Evolutionary conservation across 1,139 yeast genomes (phyloP).

Genomic region (Diutina rugosa): DNA sequence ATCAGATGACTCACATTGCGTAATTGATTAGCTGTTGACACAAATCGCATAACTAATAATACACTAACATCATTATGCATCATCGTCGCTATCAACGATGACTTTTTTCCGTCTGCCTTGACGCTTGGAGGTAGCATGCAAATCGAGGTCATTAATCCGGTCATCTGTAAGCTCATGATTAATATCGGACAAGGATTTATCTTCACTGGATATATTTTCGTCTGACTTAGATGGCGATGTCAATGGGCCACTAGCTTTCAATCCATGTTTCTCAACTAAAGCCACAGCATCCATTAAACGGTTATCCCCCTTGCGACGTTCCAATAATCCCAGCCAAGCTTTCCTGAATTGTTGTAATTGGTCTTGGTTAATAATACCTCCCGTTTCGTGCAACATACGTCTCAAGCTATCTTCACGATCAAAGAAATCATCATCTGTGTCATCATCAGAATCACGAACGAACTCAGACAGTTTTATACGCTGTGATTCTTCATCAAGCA

Average conservation of each 20-base stretch:
- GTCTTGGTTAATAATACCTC: slow-evolving; percentile 25
- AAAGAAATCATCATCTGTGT: slow-evolving; percentile 55
- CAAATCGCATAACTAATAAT: neutral
- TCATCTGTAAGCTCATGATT: neutral
- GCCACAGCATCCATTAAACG: neutral
- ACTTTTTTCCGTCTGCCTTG: neutral
- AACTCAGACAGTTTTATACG: slow-evolving; percentile 33
- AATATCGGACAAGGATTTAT: neutral
- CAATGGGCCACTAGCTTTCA: neutral
- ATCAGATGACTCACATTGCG: slow-evolving; percentile 24
- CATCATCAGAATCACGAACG: slow-evolving; percentile 56
- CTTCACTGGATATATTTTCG: neutral
- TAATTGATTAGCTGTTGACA: slow-evolving; percentile 15
- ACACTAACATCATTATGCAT: neutral
- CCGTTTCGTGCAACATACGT: slow-evolving; percentile 19
- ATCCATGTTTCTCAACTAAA: neutral
- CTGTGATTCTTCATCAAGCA: neutral
- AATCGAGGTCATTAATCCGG: neutral
- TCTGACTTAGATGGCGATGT: neutral
- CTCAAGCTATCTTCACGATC: slow-evolving; percentile 46
- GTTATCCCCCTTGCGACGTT: neutral
- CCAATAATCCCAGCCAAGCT: slow-evolving; percentile 17
- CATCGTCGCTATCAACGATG: neutral
- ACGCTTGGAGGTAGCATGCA: neutral
- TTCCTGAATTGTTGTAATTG: slow-evolving; percentile 25